phyloP scores from a whole-genome alignment of 148 eudicot genomes.

The Amaranthus hypochondriacus region DNA sequence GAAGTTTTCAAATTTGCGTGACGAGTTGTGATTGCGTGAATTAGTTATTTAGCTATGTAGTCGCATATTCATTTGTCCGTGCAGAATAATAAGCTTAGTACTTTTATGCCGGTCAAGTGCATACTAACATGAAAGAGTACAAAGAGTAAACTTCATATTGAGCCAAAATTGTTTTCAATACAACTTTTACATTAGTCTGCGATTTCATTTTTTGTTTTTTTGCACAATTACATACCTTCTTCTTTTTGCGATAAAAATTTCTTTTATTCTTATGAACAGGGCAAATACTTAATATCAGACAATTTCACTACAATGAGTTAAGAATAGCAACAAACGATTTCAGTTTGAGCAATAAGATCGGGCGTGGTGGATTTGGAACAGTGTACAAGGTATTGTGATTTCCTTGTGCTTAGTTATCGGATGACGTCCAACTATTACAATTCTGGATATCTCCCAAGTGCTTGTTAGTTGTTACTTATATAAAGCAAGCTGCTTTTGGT shows the following conservation, averaged over 20 bases:
- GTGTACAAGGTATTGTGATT: constrained; percentile 64
- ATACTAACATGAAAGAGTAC: too few species aligned
- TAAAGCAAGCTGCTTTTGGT: constrained; percentile 12
- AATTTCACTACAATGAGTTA: constrained; percentile 59
- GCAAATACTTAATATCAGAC: constrained; percentile 42
- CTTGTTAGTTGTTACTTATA: neutral
- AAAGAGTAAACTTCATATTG: too few species aligned
- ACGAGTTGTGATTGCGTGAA: too few species aligned
- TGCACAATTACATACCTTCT: neutral
- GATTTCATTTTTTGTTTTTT: too few species aligned
- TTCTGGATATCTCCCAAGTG: neutral
- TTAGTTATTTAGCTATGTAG: too few species aligned
- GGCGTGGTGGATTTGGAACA: constrained; percentile 87
- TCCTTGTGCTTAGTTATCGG: neutral
- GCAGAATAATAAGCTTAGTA: too few species aligned
- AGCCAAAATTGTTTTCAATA: too few species aligned
- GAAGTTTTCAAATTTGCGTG: too few species aligned
- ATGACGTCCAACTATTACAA: neutral
- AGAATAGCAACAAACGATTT: constrained; percentile 60
- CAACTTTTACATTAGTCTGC: too few species aligned
- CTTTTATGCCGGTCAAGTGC: too few species aligned
- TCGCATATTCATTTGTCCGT: too few species aligned
- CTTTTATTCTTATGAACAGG: constrained; percentile 32
- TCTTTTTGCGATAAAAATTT: neutral
- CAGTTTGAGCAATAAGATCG: constrained; percentile 54